Conservation (phyloP, 306 rosid species). For the Quercus bicolor region DNA sequence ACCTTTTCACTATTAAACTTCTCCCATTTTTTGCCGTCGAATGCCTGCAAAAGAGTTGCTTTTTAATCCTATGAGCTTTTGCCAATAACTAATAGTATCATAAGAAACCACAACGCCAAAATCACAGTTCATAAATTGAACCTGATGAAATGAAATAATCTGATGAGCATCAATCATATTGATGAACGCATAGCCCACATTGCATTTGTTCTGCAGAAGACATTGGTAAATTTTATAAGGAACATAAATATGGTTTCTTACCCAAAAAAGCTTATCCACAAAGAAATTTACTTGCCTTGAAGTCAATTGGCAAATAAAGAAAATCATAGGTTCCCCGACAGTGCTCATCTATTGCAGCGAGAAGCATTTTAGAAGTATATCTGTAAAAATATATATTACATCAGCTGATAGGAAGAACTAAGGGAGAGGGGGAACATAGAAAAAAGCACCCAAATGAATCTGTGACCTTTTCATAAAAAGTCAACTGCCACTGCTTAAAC, state of each 20-base stretch:
- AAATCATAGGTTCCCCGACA: slow-evolving; percentile 88
- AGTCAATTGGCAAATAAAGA: slow-evolving; percentile 83
- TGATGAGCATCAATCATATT: slow-evolving; percentile 77
- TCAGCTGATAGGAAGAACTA: neutral
- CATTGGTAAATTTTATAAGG: slow-evolving; percentile 24
- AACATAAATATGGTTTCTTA: slow-evolving; percentile 10
- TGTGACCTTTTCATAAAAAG: neutral
- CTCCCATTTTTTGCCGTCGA: slow-evolving; percentile 88
- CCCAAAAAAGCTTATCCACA: slow-evolving; percentile 16
- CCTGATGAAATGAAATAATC: slow-evolving; percentile 80
- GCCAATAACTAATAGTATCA: slow-evolving; percentile 1
- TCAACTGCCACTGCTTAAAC: neutral
- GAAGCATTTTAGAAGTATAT: slow-evolving; percentile 91
- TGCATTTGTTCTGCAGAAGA: slow-evolving; percentile 75
- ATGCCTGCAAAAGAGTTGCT: slow-evolving; percentile 50
- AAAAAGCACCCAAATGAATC: slow-evolving; percentile 1
- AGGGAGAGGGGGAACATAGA: neutral
- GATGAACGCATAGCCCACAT: slow-evolving; percentile 92
- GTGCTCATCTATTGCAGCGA: slow-evolving; percentile 77
- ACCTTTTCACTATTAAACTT: slow-evolving; percentile 93
- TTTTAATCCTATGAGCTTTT: slow-evolving; percentile 18
- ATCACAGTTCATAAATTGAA: slow-evolving; percentile 19
- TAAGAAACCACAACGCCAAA: neutral
- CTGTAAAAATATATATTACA: slow-evolving; percentile 27
- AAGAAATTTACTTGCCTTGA: slow-evolving; percentile 57